These are phyloP conservation scores for Penicillium occitanis DNA, from an alignment of 2,329 filamentous ascomycete genomes.

Conservation along the genomic window DNA sequence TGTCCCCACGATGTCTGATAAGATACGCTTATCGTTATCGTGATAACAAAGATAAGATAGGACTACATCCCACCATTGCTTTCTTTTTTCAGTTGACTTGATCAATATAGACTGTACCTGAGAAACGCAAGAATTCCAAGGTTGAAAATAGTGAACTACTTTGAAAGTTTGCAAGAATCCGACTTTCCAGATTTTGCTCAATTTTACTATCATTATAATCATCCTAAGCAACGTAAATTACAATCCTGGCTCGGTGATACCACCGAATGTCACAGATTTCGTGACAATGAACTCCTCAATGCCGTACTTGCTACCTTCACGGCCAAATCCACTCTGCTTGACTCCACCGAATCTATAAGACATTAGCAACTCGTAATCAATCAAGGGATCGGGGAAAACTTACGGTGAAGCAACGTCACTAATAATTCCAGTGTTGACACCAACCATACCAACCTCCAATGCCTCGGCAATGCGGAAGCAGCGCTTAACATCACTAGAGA, in stretches of 20 bases:
- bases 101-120: no score
- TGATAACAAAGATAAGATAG: background rate
- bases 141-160: background rate
- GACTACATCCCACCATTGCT: background rate
- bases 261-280: constrained; percentile 68
- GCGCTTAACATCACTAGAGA: constrained; percentile 62
- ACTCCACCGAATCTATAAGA: constrained; percentile 68
- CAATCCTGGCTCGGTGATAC: constrained; percentile 54
- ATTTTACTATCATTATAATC: background rate
- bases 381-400: constrained; percentile 26
- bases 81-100: no score
- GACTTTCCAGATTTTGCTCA: background rate
- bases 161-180: background rate
- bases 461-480: constrained; percentile 62
- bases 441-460: constrained; percentile 52
- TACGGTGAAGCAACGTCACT: constrained; percentile 54
- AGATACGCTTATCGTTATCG: constrained; percentile 4
- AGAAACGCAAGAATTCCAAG: no score
- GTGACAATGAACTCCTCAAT: constrained; percentile 73
- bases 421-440: constrained; percentile 70
- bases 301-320: constrained; percentile 75
- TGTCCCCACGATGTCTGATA: constrained; percentile 4
- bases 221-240: constrained; percentile 11
- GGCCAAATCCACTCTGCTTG: constrained; percentile 77
- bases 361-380: constrained; percentile 23